Evolutionary conservation across 2,329 filamentous ascomycete species (phyloP), one percentile per base, ranked within the genome.

Genomic region (Beauveria caledonica): DNA sequence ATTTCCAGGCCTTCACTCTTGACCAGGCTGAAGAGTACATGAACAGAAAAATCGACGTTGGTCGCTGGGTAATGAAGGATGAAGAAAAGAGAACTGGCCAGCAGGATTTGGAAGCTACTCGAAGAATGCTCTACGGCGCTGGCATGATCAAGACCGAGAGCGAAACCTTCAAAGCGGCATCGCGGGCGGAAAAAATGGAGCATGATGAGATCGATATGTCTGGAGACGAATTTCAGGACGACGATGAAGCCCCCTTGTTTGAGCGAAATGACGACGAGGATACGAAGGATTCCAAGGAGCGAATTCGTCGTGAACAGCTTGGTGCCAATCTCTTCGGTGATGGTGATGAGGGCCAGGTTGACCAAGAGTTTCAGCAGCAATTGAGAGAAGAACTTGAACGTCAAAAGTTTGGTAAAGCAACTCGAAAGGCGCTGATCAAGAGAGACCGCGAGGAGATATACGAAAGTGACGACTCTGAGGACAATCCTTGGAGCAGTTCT

Each of bases 361-460:
- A 92, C 67, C 84, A 86, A 65, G 86, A 94, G 63, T 80, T 90
- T 64, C 83, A 89, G 64, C 86, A 90, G 67, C 75, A 87, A 66
- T 76, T 83, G 66, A 83, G 86, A 68, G 87, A 89, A 65, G 86
- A 87, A 65, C 81, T 89, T 61, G 80, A 85, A 62, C 78, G 85
- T 63, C 89, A 86, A 71, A 83, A 85, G 64, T 81, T 88, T 60
- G 89, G 91, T 63, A 95, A 93, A 72, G 80, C 83, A 50, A 82
- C 92, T 5, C 86, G 89, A 62, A 96, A 95, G 74, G 86, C 88
- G 11, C 80, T 97, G 11, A 86, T 88, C 66, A 93, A 89, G 74
- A 84, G 90, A 57, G 94, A 97, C 73, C 89, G 90, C 72, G 90
- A 95, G 66, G 87, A 86, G 65, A 89, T 94, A 63, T 96, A 96